phyloP scores from a whole-genome alignment of 2,329 filamentous ascomycete genomes.

The Trichoderma simmonsii region DNA sequence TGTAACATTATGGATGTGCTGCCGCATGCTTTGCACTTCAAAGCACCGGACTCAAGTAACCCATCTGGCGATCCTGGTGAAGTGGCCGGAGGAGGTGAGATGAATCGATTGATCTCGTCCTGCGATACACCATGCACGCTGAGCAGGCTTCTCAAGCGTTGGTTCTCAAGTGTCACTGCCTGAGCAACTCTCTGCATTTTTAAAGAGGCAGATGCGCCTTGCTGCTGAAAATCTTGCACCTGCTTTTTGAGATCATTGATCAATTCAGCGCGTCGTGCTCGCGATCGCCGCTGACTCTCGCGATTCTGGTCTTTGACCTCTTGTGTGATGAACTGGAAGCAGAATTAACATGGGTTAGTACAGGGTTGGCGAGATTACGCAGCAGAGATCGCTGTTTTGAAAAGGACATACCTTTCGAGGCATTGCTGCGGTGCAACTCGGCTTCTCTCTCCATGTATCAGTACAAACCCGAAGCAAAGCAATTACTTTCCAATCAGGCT shows the following conservation, averaged over 20 bases:
- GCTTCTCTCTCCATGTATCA: not conserved
- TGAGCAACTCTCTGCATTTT: constrained; percentile 18
- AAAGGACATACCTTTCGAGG: not conserved
- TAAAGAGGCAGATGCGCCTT: constrained; percentile 6
- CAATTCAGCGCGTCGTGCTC: constrained; percentile 14
- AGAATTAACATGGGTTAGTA: not conserved
- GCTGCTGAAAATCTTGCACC: constrained; percentile 10
- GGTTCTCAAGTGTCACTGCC: constrained; percentile 13
- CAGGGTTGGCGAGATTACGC: not conserved
- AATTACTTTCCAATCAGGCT: not conserved
- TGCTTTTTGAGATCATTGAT: constrained; percentile 16
- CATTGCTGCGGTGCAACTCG: not conserved
- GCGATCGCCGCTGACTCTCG: constrained; percentile 18
- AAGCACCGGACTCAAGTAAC: not conserved
- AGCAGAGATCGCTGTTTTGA: not conserved
- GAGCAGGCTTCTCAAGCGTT: constrained; percentile 6
- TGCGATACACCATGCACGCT: constrained; percentile 8
- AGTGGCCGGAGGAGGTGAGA: not conserved
- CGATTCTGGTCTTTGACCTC: constrained; percentile 17
- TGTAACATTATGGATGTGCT: not conserved
- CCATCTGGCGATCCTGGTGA: not conserved
- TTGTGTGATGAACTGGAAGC: not conserved
- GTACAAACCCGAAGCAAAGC: not conserved
- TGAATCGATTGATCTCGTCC: not conserved
- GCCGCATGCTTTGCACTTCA: not conserved